A percentile compares a stretch with the other conserved stretches of the same genome.
These are phyloP conservation scores for Agarophyton chilense DNA, from an alignment of 23 red algal species.

Conservation along the genomic window DNA sequence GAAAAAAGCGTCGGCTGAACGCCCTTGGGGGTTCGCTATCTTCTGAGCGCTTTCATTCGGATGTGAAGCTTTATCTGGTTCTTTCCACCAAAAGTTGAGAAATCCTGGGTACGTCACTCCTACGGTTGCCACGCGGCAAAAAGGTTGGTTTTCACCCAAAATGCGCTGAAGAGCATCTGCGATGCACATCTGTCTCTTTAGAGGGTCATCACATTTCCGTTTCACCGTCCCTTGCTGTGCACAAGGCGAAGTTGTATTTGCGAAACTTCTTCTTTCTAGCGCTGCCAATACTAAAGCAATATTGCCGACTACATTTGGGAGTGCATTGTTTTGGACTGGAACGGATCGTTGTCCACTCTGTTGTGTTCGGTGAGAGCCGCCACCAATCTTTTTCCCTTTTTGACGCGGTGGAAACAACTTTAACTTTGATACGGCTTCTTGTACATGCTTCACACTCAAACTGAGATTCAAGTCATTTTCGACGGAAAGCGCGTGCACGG, in stretches of 20 bases:
- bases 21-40: neutral
- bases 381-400: neutral
- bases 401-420: conserved; percentile 37
- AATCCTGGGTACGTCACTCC: conserved; percentile 44
- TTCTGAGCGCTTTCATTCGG: neutral
- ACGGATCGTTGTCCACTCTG: neutral
- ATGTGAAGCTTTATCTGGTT: neutral
- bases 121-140: neutral
- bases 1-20: neutral
- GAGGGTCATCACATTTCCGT: neutral
- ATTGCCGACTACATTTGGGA: conserved; percentile 4
- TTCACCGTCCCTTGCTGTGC: neutral
- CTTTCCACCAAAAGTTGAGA: conserved; percentile 51
- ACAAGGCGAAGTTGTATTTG: neutral
- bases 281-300: conserved; percentile 29
- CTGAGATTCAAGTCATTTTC: neutral
- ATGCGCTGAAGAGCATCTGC: conserved; percentile 1
- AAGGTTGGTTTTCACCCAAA: neutral
- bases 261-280: neutral
- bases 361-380: neutral
- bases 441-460: neutral
- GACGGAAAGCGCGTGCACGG: neutral
- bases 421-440: conserved; percentile 10
- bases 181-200: conserved; percentile 22
- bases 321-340: neutral